These are phyloP conservation scores for Fusarium solani-melongenae DNA, from an alignment of 2,329 filamentous ascomycete genomes.

Conservation along the genomic window DNA sequence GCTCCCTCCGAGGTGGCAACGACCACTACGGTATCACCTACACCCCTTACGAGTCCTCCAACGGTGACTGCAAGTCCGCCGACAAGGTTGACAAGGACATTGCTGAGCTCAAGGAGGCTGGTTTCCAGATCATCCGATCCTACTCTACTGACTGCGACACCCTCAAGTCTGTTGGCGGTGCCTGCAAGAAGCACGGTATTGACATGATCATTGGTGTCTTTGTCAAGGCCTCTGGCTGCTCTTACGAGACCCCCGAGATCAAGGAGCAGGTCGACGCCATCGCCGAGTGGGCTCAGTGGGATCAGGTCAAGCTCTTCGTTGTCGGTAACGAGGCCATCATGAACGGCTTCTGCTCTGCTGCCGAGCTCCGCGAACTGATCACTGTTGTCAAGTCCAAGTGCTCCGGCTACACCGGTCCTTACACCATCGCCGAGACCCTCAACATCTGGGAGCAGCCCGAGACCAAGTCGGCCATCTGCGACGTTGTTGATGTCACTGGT, in stretches of 20 bases:
- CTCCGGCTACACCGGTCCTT: constrained; percentile 77
- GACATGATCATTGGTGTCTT: constrained; percentile 90
- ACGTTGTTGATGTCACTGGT: constrained; percentile 79
- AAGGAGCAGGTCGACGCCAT: constrained; percentile 80
- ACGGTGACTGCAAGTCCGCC: constrained; percentile 73
- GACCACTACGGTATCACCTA: constrained; percentile 82
- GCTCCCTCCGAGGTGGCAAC: constrained; percentile 54
- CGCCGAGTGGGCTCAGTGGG: constrained; percentile 78
- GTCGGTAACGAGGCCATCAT: constrained; percentile 93
- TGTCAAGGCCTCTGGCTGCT: constrained; percentile 74
- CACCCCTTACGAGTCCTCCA: constrained; percentile 73
- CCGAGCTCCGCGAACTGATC: constrained; percentile 78
- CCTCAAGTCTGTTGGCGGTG: constrained; percentile 78
- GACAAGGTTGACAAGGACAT: constrained; percentile 71
- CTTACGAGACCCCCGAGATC: constrained; percentile 68
- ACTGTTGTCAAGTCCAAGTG: constrained; percentile 72
- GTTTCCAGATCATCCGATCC: constrained; percentile 79
- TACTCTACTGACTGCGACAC: constrained; percentile 94
- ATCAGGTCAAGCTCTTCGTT: constrained; percentile 81
- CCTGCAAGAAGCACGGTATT: constrained; percentile 73
- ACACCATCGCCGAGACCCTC: constrained; percentile 89
- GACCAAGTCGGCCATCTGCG: constrained; percentile 71
- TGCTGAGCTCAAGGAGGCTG: constrained; percentile 68
- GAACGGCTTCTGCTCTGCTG: constrained; percentile 73
- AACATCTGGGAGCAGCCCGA: constrained; percentile 77